Percentiles rank a stretch among this genome's conserved stretches.
Conservation (phyloP, 148 eudicot species). For the Silene conica region DNA sequence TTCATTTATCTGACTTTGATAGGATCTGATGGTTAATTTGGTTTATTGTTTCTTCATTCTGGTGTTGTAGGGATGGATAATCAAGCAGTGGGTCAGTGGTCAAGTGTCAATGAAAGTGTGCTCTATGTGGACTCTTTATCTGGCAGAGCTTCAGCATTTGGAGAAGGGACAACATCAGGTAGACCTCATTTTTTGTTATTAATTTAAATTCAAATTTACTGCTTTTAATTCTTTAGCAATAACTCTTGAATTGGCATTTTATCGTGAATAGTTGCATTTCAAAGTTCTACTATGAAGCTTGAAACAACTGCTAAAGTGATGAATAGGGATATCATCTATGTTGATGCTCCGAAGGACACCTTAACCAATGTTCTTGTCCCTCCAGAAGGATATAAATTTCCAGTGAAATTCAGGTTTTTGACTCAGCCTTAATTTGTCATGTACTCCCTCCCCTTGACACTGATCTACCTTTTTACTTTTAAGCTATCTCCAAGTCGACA, state of each 20-base stretch:
- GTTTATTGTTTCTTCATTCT: constrained; percentile 3
- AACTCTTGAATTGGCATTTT: not conserved
- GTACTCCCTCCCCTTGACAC: not conserved
- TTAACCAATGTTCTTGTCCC: constrained; percentile 62
- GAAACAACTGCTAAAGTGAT: constrained; percentile 63
- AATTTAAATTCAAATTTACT: not conserved
- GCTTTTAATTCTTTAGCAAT: not conserved
- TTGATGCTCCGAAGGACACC: constrained; percentile 64
- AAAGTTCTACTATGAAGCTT: constrained; percentile 46
- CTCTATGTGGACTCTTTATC: constrained; percentile 48
- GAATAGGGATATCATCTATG: constrained; percentile 39
- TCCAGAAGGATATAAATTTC: constrained; percentile 55
- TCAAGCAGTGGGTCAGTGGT: constrained; percentile 58
- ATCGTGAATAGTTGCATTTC: constrained; percentile 44
- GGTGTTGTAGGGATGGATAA: constrained; percentile 37
- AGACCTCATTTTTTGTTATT: constrained; percentile 1
- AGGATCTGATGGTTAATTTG: not conserved
- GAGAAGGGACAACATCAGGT: constrained; percentile 62
- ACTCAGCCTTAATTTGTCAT: not conserved
- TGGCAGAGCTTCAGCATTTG: constrained; percentile 71
- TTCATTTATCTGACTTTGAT: not conserved
- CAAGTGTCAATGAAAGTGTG: constrained; percentile 56
- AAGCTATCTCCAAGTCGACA: not conserved
- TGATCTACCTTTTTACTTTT: not conserved
- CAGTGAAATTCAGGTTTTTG: constrained; percentile 61